Percentiles rank a stretch among this genome's conserved stretches.
Evolutionary conservation across 371 early-diverging fungal species (phyloP).

Genomic region (Rhizopus stolonifer): DNA sequence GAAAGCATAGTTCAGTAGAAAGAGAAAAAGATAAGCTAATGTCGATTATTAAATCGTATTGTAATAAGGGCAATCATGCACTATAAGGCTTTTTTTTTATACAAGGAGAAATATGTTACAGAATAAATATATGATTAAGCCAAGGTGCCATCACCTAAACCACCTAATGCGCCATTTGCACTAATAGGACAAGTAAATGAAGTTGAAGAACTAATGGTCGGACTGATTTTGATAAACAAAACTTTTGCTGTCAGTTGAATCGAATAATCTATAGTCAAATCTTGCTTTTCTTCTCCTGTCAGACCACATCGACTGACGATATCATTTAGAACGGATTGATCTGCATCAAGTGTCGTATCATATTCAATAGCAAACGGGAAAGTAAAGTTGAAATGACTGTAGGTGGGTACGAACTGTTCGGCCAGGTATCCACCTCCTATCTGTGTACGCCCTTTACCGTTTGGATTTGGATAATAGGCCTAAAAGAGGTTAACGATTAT

Average conservation of each 20-base stretch:
- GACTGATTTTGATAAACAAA: slow-evolving; percentile 38
- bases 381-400: slow-evolving; percentile 40
- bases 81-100: too few relatives aligned
- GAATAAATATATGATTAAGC: too few relatives aligned
- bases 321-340: slow-evolving; percentile 44
- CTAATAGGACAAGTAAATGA: slow-evolving; percentile 44
- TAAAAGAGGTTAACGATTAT: too few relatives aligned
- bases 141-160: slow-evolving; percentile 20
- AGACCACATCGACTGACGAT: slow-evolving; percentile 49
- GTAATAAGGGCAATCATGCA: too few relatives aligned
- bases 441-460: slow-evolving; percentile 23
- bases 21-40: too few relatives aligned
- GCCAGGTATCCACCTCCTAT: slow-evolving; percentile 49
- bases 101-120: too few relatives aligned
- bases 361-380: slow-evolving; percentile 53
- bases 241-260: slow-evolving; percentile 37
- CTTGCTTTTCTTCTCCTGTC: slow-evolving; percentile 26
- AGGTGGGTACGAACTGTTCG: slow-evolving; percentile 35
- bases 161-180: slow-evolving; percentile 24
- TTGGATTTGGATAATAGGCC: slow-evolving; percentile 44
- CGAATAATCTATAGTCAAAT: slow-evolving; percentile 34
- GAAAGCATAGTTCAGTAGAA: too few relatives aligned
- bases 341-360: slow-evolving; percentile 27
- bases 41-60: too few relatives aligned
- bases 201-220: slow-evolving; percentile 30